These are phyloP conservation scores for Ceratocystis lukuohia DNA, from an alignment of 2,329 filamentous ascomycete genomes.

Conservation along the genomic window DNA sequence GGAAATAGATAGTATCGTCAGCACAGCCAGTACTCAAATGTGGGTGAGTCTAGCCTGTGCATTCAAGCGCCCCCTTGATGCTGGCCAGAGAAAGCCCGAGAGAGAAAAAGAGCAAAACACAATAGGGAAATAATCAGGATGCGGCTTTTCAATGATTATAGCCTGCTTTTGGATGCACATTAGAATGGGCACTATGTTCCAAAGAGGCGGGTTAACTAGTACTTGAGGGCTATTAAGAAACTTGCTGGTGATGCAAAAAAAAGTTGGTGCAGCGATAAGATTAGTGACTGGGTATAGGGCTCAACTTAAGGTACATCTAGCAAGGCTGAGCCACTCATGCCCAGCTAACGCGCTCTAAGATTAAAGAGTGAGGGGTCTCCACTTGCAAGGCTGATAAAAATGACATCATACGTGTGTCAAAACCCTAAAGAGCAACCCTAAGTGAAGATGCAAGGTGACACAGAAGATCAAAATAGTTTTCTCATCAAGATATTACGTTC, in stretches of 20 bases:
- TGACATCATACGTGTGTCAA: background rate
- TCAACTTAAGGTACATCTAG: background rate
- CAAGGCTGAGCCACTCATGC: background rate
- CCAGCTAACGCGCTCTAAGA: background rate
- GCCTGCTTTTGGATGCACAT: background rate
- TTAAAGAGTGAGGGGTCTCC: background rate
- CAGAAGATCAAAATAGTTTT: background rate
- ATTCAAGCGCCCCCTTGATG: background rate
- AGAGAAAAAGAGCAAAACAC: background rate
- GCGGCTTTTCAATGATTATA: background rate
- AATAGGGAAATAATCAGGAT: background rate
- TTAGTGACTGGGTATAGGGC: background rate
- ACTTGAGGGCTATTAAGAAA: background rate
- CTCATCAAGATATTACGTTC: background rate
- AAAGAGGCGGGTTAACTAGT: background rate
- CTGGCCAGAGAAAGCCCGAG: background rate
- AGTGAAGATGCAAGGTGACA: background rate
- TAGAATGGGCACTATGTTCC: background rate
- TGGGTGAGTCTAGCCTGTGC: background rate
- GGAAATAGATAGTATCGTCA: background rate
- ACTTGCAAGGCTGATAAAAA: background rate
- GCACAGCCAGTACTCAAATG: background rate
- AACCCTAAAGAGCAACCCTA: background rate
- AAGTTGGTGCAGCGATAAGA: slow-evolving; percentile 1
- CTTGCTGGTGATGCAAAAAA: background rate